phyloP scores from a whole-genome alignment of 2,329 filamentous ascomycete species.

The Chrysosporium keratinophilum region DNA sequence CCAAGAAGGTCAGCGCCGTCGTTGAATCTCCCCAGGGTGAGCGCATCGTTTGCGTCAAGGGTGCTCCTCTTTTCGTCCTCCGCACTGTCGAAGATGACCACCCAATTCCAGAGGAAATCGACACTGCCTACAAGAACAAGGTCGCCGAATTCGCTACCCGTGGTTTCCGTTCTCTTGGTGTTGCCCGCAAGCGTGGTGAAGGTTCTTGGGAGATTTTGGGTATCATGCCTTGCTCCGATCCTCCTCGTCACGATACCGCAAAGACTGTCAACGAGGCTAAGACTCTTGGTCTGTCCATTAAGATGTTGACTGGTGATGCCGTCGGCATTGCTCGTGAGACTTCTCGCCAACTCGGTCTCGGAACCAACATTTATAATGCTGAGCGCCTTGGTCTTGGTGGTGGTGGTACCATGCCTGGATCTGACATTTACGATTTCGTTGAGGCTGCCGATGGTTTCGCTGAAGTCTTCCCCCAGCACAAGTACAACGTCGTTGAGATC shows the following conservation, averaged over 20 bases:
- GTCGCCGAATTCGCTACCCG: constrained; percentile 83
- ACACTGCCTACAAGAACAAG: constrained; percentile 82
- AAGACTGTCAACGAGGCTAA: constrained; percentile 87
- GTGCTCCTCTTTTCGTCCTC: constrained; percentile 76
- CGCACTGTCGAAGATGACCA: constrained; percentile 81
- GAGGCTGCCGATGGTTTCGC: constrained; percentile 92
- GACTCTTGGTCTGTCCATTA: constrained; percentile 76
- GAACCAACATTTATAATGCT: constrained; percentile 88
- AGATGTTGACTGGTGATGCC: constrained; percentile 93
- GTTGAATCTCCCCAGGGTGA: constrained; percentile 77
- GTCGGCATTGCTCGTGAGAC: constrained; percentile 89
- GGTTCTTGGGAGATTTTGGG: constrained; percentile 82
- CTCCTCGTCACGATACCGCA: constrained; percentile 79
- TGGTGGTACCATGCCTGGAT: constrained; percentile 84
- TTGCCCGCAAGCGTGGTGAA: constrained; percentile 78
- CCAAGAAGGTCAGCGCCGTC: constrained; percentile 79
- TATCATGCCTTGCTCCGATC: constrained; percentile 90
- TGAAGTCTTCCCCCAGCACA: constrained; percentile 90
- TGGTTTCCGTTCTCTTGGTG: constrained; percentile 88
- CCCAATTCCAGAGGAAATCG: constrained; percentile 62
- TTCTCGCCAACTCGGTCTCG: constrained; percentile 79
- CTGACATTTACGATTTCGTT: constrained; percentile 89
- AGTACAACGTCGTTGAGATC: constrained; percentile 89
- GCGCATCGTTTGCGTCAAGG: constrained; percentile 81
- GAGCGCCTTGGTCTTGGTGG: constrained; percentile 84